Percentiles rank a stretch among this genome's conserved stretches.
phyloP scores from a whole-genome alignment of 2,329 filamentous ascomycete species.

The Ophiostoma montium region DNA sequence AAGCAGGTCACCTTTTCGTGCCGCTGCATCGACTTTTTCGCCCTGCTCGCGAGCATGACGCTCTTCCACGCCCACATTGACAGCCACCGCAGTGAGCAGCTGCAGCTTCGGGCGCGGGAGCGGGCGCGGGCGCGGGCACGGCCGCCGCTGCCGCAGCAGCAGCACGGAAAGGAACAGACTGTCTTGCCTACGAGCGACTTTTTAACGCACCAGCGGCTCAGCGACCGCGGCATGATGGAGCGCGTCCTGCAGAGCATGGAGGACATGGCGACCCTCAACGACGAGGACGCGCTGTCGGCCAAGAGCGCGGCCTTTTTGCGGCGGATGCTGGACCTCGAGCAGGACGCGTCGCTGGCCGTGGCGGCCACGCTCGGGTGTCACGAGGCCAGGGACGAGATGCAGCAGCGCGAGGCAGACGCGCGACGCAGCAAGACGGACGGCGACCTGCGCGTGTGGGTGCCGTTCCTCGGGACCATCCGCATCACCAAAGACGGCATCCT shows the following conservation, averaged over 20 bases:
- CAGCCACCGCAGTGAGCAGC: conserved; percentile 7
- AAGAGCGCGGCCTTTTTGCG: conserved; percentile 22
- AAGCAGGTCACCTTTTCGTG: conserved; percentile 19
- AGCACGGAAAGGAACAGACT: not conserved
- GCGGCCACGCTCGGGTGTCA: not conserved
- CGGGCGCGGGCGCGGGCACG: too few relatives aligned
- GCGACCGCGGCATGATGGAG: conserved; percentile 29
- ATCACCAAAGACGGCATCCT: conserved; percentile 16
- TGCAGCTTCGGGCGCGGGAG: too few relatives aligned
- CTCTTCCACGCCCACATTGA: conserved; percentile 29
- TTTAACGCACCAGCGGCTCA: conserved; percentile 26
- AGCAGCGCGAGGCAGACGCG: not conserved
- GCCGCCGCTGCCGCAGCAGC: conserved; percentile 1
- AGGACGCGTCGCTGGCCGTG: not conserved
- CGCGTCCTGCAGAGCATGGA: conserved; percentile 22
- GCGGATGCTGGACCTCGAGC: conserved; percentile 26
- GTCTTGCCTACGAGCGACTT: conserved; percentile 8
- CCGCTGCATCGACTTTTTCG: conserved; percentile 28
- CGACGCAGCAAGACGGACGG: not conserved
- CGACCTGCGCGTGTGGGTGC: conserved; percentile 23
- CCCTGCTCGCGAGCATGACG: conserved; percentile 24
- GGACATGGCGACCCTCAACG: conserved; percentile 12
- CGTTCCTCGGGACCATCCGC: conserved; percentile 27
- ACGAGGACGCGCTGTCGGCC: conserved; percentile 16
- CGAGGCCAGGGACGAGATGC: not conserved